Evolutionary conservation across 371 early-diverging fungal genomes (phyloP).

Genomic region (Mortierella sp.): DNA sequence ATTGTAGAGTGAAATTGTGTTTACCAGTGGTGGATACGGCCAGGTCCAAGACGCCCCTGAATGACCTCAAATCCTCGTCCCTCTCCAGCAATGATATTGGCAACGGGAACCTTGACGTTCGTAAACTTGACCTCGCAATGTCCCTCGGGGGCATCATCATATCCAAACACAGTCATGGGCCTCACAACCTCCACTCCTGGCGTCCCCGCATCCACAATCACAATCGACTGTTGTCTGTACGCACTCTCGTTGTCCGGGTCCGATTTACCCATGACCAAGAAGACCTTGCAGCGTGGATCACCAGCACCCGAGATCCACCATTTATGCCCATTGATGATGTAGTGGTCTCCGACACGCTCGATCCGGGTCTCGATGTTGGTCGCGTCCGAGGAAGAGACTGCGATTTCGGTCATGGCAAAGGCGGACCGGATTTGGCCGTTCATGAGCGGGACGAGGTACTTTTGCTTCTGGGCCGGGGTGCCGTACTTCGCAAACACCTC

Average conservation of each 20-base stretch:
- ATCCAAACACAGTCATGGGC: constrained; percentile 92
- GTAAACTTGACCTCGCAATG: constrained; percentile 95
- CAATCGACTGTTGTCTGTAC: constrained; percentile 91
- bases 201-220: constrained; percentile 91
- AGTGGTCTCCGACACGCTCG: constrained; percentile 74
- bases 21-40: constrained; percentile 80
- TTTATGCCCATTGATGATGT: constrained; percentile 93
- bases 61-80: constrained; percentile 98
- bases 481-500: constrained; percentile 98
- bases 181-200: constrained; percentile 90
- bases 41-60: constrained; percentile 96
- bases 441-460: constrained; percentile 90
- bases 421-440: constrained; percentile 94
- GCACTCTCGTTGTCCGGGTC: constrained; percentile 76
- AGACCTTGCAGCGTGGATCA: constrained; percentile 94
- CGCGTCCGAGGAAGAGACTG: constrained; percentile 96
- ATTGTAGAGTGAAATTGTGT: no score
- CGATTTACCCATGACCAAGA: constrained; percentile 90
- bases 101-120: constrained; percentile 89
- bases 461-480: constrained; percentile 83
- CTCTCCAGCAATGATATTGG: constrained; percentile 92
- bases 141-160: constrained; percentile 96
- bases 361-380: constrained; percentile 94
- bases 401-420: constrained; percentile 98
- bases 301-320: constrained; percentile 98